Conservation (phyloP, 2,329 filamentous ascomycete species). For the Fusarium robinianum region DNA sequence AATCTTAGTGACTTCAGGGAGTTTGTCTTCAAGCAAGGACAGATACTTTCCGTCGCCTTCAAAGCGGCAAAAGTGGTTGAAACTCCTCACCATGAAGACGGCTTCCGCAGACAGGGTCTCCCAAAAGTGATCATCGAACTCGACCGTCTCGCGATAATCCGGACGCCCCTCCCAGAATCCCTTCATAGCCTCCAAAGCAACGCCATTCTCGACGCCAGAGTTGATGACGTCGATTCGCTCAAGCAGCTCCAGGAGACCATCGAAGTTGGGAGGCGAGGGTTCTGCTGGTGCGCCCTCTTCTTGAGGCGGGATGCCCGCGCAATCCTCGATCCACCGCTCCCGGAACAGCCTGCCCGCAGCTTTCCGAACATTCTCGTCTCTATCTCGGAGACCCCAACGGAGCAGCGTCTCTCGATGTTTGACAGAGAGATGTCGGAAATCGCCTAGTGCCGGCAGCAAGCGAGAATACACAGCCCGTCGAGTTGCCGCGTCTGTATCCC, state of each 20-base stretch:
- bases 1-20: constrained; percentile 91
- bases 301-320: constrained; percentile 69
- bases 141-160: constrained; percentile 74
- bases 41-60: constrained; percentile 76
- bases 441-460: constrained; percentile 83
- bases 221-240: constrained; percentile 94
- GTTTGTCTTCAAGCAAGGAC: constrained; percentile 82
- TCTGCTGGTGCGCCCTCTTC: constrained; percentile 60
- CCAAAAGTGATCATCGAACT: constrained; percentile 77
- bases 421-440: constrained; percentile 91
- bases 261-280: constrained; percentile 68
- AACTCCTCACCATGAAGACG: constrained; percentile 86
- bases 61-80: constrained; percentile 88
- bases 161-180: constrained; percentile 95
- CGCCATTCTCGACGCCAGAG: constrained; percentile 85
- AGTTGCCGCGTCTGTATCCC: constrained; percentile 85
- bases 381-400: constrained; percentile 90
- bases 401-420: constrained; percentile 95
- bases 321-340: constrained; percentile 98
- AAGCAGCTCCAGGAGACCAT: constrained; percentile 86
- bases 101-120: constrained; percentile 82
- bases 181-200: constrained; percentile 91
- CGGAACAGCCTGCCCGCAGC: constrained; percentile 88
- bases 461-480: constrained; percentile 85
- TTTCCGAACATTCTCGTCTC: constrained; percentile 92